Conservation (phyloP, 805 yeast species). For the Zygosaccharomyces kombuchaensis region DNA sequence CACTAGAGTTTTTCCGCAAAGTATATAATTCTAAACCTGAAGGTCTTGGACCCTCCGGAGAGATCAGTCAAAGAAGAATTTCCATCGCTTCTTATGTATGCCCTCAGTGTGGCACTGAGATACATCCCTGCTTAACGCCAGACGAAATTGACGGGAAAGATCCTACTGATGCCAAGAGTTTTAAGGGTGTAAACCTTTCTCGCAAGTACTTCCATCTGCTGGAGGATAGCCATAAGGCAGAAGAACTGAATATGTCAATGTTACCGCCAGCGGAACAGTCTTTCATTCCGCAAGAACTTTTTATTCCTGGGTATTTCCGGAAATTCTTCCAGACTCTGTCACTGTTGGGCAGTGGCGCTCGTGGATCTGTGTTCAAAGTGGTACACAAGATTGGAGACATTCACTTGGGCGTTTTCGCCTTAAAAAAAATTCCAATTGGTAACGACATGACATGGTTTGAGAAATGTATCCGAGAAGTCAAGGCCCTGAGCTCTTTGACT, state of each 20-base stretch:
- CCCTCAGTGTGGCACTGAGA: constrained; percentile 32
- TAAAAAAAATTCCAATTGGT: constrained; percentile 82
- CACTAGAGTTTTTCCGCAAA: constrained; percentile 24
- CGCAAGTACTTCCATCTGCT: constrained; percentile 21
- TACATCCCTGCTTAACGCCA: constrained; percentile 11
- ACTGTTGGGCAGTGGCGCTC: constrained; percentile 73
- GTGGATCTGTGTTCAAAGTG: constrained; percentile 80
- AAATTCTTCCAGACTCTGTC: constrained; percentile 62
- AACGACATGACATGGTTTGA: constrained; percentile 64
- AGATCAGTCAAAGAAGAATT: constrained; percentile 2
- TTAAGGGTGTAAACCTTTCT: constrained; percentile 13
- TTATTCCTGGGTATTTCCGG: constrained; percentile 77
- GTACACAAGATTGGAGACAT: constrained; percentile 69
- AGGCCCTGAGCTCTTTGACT: constrained; percentile 51
- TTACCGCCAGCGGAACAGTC: constrained; percentile 13
- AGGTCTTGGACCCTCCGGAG: constrained; percentile 6
- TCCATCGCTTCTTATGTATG: constrained; percentile 28
- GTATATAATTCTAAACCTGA: constrained; percentile 9
- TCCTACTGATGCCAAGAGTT: neutral
- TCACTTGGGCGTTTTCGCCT: constrained; percentile 73
- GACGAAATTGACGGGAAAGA: neutral
- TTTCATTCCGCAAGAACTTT: constrained; percentile 50
- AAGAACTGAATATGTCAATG: constrained; percentile 4
- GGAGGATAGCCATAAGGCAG: constrained; percentile 18
- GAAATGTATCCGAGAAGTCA: constrained; percentile 72